Evolutionary conservation across 768 basidiomycete species (phyloP).

Genomic region (Rossbeevera mucosa): DNA sequence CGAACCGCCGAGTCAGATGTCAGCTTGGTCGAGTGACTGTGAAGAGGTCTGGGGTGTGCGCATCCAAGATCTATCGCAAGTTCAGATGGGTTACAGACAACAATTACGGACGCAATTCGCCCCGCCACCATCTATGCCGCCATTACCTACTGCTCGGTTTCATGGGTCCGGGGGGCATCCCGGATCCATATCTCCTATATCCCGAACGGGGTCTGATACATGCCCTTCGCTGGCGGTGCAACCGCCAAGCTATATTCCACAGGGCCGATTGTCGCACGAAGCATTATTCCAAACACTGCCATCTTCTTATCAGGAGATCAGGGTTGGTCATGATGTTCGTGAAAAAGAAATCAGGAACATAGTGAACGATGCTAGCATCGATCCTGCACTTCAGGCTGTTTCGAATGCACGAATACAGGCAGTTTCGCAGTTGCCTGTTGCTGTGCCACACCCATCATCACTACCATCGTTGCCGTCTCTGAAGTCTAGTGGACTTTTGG

Average conservation of each 20-base stretch:
- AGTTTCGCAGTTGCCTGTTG: constrained; percentile 9
- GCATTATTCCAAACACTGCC: constrained; percentile 27
- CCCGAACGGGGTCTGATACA: constrained; percentile 19
- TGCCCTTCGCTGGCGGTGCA: constrained; percentile 13
- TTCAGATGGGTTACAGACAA: constrained; percentile 15
- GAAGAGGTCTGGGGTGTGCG: constrained; percentile 64
- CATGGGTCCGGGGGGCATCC: constrained; percentile 9
- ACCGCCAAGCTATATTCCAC: constrained; percentile 29
- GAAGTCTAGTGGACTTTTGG: constrained; percentile 69
- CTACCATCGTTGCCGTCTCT: constrained; percentile 60
- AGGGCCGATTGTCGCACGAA: constrained; percentile 36
- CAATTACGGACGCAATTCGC: constrained; percentile 14
- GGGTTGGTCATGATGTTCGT: constrained; percentile 21
- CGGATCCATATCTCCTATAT: constrained; percentile 19
- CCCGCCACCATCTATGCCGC: constrained; percentile 26
- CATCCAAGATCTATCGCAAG: constrained; percentile 43
- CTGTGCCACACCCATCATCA: constrained; percentile 32
- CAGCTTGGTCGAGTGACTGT: constrained; percentile 58
- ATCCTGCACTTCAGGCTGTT: constrained; percentile 28
- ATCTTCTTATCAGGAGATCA: constrained; percentile 15
- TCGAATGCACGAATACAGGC: constrained; percentile 19
- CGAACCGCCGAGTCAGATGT: constrained; percentile 48
- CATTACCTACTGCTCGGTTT: constrained; percentile 1
- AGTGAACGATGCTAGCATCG: constrained; percentile 28
- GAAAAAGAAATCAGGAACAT: constrained; percentile 27